Evolutionary conservation across 2,329 filamentous ascomycete genomes (phyloP).

Genomic region (Botryotinia globosa): DNA sequence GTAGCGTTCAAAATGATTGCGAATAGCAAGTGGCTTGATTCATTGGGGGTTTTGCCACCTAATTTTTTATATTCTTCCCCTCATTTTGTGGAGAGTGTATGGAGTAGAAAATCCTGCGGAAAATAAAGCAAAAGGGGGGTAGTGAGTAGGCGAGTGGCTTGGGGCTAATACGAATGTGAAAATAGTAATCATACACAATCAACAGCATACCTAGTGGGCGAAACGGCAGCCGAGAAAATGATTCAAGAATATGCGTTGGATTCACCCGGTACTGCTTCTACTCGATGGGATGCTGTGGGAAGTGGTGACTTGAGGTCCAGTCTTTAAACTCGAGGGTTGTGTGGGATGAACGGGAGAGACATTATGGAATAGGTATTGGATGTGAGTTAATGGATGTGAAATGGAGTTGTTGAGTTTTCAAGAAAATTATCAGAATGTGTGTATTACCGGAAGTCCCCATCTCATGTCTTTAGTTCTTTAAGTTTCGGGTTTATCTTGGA

Average conservation of each 20-base stretch:
- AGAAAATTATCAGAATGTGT: not conserved
- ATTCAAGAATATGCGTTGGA: conserved; percentile 42
- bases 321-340: not conserved
- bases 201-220: conserved; percentile 53
- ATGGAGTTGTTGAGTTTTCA: not conserved
- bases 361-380: not conserved
- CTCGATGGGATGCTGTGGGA: not conserved
- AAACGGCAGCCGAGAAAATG: conserved; percentile 51
- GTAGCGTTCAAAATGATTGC: not conserved
- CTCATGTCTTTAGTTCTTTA: not conserved
- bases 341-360: not conserved
- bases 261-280: not conserved
- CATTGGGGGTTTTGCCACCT: not conserved
- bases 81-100: not conserved
- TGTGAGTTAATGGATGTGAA: not conserved
- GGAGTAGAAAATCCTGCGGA: no score
- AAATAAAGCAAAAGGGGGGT: not conserved
- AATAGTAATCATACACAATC: conserved; percentile 51
- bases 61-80: not conserved
- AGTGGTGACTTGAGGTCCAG: not conserved
- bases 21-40: not conserved
- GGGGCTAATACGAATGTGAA: not conserved
- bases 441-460: no score
- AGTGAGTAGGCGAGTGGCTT: not conserved
- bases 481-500: not conserved